A percentile compares a stretch with the other conserved stretches of the same genome.
Conservation (phyloP, 768 basidiomycete species). For the Arthromyces matolae region DNA sequence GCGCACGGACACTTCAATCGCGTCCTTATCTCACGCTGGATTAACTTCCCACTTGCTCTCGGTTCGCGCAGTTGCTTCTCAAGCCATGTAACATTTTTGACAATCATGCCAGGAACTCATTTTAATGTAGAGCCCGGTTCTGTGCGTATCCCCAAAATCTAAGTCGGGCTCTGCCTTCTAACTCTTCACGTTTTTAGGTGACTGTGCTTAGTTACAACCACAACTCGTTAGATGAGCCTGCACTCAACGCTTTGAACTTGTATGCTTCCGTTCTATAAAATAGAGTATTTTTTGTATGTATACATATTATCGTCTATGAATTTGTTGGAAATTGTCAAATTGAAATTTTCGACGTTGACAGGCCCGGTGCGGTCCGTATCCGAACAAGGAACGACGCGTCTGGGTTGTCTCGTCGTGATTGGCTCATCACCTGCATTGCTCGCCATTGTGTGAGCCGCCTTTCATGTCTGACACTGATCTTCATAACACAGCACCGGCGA, state of each 20-base stretch:
- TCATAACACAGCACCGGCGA: constrained; percentile 13
- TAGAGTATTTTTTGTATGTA: background rate
- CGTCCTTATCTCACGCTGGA: constrained; percentile 79
- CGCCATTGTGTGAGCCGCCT: constrained; percentile 4
- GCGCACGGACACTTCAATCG: constrained; percentile 87
- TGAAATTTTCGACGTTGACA: too few relatives aligned
- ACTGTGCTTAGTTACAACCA: constrained; percentile 85
- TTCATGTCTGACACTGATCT: constrained; percentile 28
- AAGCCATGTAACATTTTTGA: constrained; percentile 10
- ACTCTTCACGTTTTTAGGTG: constrained; percentile 41
- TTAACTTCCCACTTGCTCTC: constrained; percentile 54
- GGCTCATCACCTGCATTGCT: constrained; percentile 13
- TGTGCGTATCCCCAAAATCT: constrained; percentile 47
- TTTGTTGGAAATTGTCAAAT: background rate
- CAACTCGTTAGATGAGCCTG: constrained; percentile 70
- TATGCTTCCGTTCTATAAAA: constrained; percentile 37
- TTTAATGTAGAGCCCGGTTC: constrained; percentile 86
- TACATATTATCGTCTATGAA: background rate
- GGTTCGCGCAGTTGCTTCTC: constrained; percentile 21
- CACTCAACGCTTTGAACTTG: constrained; percentile 70
- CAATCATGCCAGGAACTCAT: constrained; percentile 49
- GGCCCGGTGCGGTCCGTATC: too few relatives aligned
- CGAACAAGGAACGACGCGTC: constrained; percentile 22
- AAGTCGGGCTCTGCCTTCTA: background rate
- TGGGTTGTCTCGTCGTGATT: constrained; percentile 30